phyloP scores from a whole-genome alignment of 2,329 filamentous ascomycete genomes.

The Claviceps sp. region DNA sequence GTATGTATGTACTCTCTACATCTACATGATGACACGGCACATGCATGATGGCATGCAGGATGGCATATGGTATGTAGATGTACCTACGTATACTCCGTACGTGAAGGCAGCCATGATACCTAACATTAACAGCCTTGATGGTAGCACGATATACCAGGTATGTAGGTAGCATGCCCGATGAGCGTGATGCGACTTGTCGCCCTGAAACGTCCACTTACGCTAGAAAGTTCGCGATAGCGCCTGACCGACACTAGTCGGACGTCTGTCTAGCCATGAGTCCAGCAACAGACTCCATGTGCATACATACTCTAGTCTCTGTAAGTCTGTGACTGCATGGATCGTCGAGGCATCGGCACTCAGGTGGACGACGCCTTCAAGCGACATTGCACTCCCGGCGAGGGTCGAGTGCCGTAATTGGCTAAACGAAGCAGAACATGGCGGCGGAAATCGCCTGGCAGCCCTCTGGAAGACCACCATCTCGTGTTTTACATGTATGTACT shows the following conservation, averaged over 20 bases:
- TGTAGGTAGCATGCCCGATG: neutral
- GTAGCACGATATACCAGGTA: too few relatives aligned
- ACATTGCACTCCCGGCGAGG: neutral
- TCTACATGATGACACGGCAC: too few relatives aligned
- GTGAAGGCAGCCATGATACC: too few relatives aligned
- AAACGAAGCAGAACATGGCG: neutral
- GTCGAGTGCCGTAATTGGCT: neutral
- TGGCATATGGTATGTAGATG: too few relatives aligned
- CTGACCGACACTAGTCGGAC: neutral
- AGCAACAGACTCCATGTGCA: neutral
- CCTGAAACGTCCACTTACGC: neutral
- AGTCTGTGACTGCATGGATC: neutral
- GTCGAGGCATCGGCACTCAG: neutral
- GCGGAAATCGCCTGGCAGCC: constrained; percentile 1
- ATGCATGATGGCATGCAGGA: too few relatives aligned
- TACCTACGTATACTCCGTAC: too few relatives aligned
- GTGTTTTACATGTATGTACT: constrained; percentile 5
- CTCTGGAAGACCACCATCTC: constrained; percentile 3
- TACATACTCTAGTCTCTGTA: neutral
- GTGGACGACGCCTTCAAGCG: neutral
- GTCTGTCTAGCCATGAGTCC: neutral
- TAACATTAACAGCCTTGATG: too few relatives aligned
- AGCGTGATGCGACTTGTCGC: neutral
- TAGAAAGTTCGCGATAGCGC: neutral
- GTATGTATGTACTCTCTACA: too few relatives aligned